These are phyloP conservation scores for Candida hungchunana DNA, from an alignment of 805 yeast species.

Conservation along the genomic window DNA sequence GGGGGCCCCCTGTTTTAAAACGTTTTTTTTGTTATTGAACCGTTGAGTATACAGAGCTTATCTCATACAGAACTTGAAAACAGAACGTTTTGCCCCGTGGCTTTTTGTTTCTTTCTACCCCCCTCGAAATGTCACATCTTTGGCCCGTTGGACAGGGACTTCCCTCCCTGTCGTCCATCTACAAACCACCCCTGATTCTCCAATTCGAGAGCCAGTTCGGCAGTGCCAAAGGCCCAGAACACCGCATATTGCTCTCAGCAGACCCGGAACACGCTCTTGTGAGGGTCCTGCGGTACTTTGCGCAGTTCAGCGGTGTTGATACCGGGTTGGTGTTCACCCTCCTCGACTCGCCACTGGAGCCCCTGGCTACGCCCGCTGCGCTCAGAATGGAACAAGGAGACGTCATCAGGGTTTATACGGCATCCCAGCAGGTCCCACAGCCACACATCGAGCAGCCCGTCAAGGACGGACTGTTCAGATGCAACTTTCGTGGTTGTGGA, in stretches of 20 bases:
- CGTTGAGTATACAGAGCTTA: too few species aligned
- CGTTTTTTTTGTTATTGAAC: too few species aligned
- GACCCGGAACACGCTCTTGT: not conserved
- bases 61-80: too few species aligned
- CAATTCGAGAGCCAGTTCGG: constrained; percentile 7
- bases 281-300: constrained; percentile 1
- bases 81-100: too few species aligned
- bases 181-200: too few species aligned
- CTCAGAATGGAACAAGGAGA: constrained; percentile 6
- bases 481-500: constrained; percentile 8
- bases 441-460: not conserved
- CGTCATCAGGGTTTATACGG: constrained; percentile 4
- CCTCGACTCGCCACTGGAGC: not conserved
- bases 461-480: constrained; percentile 2
- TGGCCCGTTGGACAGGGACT: too few species aligned
- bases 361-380: not conserved
- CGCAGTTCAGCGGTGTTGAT: constrained; percentile 1
- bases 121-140: too few species aligned
- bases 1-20: too few species aligned
- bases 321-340: constrained; percentile 3
- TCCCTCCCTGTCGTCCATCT: too few species aligned
- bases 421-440: not conserved
- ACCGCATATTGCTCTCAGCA: constrained; percentile 1
- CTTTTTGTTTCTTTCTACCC: too few species aligned
- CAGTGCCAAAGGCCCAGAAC: not conserved